Percentiles rank a stretch among this genome's conserved stretches.
Conservation (phyloP, 371 early-diverging fungal genomes). For the Mortierella sp. region DNA sequence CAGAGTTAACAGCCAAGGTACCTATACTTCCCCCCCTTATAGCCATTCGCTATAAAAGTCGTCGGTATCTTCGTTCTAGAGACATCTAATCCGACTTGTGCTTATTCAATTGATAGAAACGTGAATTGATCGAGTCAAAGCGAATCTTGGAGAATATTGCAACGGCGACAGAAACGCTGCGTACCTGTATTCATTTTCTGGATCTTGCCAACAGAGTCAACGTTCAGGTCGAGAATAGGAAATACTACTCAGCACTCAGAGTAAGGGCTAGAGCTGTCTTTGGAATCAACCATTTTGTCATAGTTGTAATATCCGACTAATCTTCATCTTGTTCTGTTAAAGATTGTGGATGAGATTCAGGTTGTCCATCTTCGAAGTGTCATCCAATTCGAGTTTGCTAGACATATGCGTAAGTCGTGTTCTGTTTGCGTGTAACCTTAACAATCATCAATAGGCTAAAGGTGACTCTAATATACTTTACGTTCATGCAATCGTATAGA, state of each 20-base stretch:
- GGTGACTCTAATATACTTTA: neutral
- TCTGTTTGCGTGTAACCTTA: too few species aligned
- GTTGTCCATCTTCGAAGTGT: constrained; percentile 76
- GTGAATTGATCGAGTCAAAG: constrained; percentile 88
- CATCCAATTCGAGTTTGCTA: constrained; percentile 81
- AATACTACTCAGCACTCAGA: constrained; percentile 93
- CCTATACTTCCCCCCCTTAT: neutral
- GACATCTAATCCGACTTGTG: too few species aligned
- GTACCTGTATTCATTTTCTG: constrained; percentile 87
- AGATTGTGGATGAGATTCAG: constrained; percentile 85
- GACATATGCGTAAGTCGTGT: constrained; percentile 80
- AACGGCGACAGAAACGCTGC: constrained; percentile 84
- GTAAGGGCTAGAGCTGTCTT: constrained; percentile 54
- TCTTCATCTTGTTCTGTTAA: neutral
- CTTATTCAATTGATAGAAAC: constrained; percentile 76
- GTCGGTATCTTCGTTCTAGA: too few species aligned
- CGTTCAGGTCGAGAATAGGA: constrained; percentile 80
- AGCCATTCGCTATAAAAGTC: too few species aligned
- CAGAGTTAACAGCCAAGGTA: constrained; percentile 82
- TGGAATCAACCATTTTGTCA: neutral
- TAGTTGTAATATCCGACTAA: too few species aligned
- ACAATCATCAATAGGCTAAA: neutral
- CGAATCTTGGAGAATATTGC: constrained; percentile 91
- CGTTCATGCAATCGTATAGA: constrained; percentile 51
- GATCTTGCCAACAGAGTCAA: constrained; percentile 91